phyloP scores from a whole-genome alignment of 2,329 filamentous ascomycete genomes.

The Exophiala calicioides region DNA sequence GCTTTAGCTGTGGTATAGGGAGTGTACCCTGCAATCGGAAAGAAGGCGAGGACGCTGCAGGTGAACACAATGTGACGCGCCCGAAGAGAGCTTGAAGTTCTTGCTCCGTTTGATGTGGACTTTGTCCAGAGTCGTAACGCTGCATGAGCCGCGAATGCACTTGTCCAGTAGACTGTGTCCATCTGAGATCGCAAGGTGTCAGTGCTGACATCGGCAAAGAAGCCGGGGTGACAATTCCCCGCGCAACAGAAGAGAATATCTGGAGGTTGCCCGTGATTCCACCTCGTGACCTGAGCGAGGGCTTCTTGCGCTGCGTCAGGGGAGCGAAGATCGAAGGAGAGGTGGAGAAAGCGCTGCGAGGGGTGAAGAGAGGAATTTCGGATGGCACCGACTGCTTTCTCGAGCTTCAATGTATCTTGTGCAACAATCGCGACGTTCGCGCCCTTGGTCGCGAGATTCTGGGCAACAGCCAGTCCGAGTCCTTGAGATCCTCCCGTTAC shows the following conservation, averaged over 20 bases:
- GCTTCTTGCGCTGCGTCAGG: slow-evolving; percentile 69
- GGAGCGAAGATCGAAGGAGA: slow-evolving; percentile 77
- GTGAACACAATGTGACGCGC: slow-evolving; percentile 86
- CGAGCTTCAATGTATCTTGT: slow-evolving; percentile 73
- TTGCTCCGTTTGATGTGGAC: slow-evolving; percentile 30
- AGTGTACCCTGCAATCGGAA: slow-evolving; percentile 76
- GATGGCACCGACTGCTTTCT: slow-evolving; percentile 66
- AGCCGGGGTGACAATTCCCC: slow-evolving; percentile 69
- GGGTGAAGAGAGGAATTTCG: slow-evolving; percentile 61
- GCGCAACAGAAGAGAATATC: slow-evolving; percentile 93
- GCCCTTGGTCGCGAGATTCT: slow-evolving; percentile 75
- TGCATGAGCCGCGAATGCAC: slow-evolving; percentile 81
- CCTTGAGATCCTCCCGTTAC: slow-evolving; percentile 92
- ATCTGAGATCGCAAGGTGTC: slow-evolving; percentile 72
- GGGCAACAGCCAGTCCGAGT: slow-evolving; percentile 76
- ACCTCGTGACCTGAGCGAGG: slow-evolving; percentile 69
- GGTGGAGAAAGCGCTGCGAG: slow-evolving; percentile 77
- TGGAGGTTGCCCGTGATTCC: slow-evolving; percentile 73
- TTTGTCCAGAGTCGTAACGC: slow-evolving; percentile 73
- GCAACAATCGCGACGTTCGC: slow-evolving; percentile 86
- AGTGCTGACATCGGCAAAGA: slow-evolving; percentile 74
- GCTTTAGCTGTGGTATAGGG: slow-evolving; percentile 84
- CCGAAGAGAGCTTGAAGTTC: slow-evolving; percentile 38
- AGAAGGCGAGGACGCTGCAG: slow-evolving; percentile 72
- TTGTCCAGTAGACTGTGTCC: slow-evolving; percentile 90